Conservation (phyloP, 208 protist species). For the Trypanosoma conorhini region DNA sequence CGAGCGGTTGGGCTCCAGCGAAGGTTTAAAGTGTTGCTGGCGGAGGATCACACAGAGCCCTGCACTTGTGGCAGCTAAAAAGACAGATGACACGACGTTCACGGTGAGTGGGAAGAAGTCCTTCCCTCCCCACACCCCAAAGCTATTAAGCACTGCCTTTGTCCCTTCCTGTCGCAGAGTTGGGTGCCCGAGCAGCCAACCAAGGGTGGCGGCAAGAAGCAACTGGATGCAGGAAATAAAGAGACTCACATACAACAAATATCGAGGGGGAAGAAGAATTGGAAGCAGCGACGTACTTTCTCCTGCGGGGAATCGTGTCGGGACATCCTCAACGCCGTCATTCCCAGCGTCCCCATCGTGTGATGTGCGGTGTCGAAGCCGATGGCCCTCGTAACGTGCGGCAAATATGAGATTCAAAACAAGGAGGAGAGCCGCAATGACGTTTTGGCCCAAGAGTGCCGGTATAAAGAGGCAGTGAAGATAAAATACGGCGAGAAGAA, state of each 20-base stretch:
- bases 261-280: not conserved
- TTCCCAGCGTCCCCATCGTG: not conserved
- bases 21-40: not conserved
- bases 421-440: conserved; percentile 11
- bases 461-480: conserved; percentile 11
- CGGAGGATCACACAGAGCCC: conserved; percentile 8
- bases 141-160: conserved; percentile 14
- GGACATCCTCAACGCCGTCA: not conserved
- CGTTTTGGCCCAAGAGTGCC: conserved; percentile 21
- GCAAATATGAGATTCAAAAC: conserved; percentile 1
- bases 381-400: conserved; percentile 5
- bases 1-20: not conserved
- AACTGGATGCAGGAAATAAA: conserved; percentile 7
- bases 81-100: not conserved
- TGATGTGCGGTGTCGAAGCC: not conserved
- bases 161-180: not conserved
- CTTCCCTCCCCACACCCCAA: conserved; percentile 12
- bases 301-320: not conserved
- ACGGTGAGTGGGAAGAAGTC: conserved; percentile 6
- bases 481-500: conserved; percentile 7
- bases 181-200: not conserved
- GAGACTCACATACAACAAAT: conserved; percentile 4
- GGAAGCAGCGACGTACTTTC: not conserved
- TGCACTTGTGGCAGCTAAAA: conserved; percentile 3
- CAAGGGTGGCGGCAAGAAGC: not conserved